Conservation (phyloP, 169 alveolate genomes). For the Plasmodium cynomolgi region DNA sequence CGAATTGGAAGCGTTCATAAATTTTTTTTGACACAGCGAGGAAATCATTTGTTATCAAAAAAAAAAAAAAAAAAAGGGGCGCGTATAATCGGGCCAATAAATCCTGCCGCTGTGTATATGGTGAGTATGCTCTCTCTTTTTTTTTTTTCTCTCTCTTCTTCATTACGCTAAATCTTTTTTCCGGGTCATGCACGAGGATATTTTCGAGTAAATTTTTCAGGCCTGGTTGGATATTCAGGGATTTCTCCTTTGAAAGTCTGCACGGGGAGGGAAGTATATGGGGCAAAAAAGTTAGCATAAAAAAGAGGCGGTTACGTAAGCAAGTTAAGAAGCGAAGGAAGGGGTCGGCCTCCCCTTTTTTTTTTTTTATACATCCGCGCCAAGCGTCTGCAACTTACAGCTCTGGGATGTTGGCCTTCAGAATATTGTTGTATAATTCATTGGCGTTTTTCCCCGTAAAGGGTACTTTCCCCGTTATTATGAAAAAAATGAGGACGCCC, state of each 20-base stretch:
- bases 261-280: background rate
- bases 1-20: background rate
- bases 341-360: background rate
- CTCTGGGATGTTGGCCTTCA: constrained; percentile 63
- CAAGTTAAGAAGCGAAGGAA: background rate
- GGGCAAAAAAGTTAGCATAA: background rate
- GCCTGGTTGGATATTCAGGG: constrained; percentile 67
- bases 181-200: constrained; percentile 69
- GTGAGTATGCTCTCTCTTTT: background rate
- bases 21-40: background rate
- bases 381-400: constrained; percentile 5
- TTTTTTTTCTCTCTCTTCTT: background rate
- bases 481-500: constrained; percentile 78
- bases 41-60: background rate
- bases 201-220: constrained; percentile 61
- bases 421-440: constrained; percentile 63
- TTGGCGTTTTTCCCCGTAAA: constrained; percentile 73
- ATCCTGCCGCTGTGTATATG: background rate
- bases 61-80: background rate
- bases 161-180: constrained; percentile 69
- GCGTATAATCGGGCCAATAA: background rate
- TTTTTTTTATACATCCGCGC: background rate
- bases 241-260: constrained; percentile 63
- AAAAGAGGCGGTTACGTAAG: background rate
- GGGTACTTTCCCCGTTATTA: constrained; percentile 82